Evolutionary conservation across 805 yeast genomes (phyloP).

Genomic region (Starmerella apicola): DNA sequence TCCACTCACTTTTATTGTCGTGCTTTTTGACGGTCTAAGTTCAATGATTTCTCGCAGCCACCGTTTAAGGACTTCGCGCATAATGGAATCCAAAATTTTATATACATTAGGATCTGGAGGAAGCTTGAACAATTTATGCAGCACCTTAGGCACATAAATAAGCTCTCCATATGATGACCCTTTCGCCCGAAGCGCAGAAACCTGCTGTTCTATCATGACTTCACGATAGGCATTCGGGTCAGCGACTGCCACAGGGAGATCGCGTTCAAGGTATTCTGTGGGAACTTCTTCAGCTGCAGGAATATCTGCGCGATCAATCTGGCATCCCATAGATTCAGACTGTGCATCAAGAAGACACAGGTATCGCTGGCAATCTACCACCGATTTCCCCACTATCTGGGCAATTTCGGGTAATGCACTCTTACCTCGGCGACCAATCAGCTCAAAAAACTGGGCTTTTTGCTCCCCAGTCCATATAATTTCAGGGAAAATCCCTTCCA

Average conservation of each 20-base stretch:
- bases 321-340: background rate
- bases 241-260: background rate
- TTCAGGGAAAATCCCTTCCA: background rate
- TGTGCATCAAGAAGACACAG: slow-evolving; percentile 1
- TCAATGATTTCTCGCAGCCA: too few species aligned
- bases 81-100: too few species aligned
- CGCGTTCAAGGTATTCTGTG: slow-evolving; percentile 1
- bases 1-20: too few species aligned
- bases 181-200: too few species aligned
- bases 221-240: too few species aligned
- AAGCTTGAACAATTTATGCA: too few species aligned
- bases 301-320: slow-evolving; percentile 8
- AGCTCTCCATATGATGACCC: too few species aligned
- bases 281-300: slow-evolving; percentile 17
- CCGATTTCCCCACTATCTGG: slow-evolving; percentile 9
- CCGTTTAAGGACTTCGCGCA: too few species aligned
- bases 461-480: slow-evolving; percentile 15
- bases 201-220: too few species aligned
- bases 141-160: too few species aligned
- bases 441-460: slow-evolving; percentile 13
- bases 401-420: slow-evolving; percentile 12
- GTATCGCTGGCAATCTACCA: slow-evolving; percentile 14
- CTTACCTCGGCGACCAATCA: slow-evolving; percentile 15
- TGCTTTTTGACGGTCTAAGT: too few species aligned
- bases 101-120: too few species aligned